Evolutionary conservation across 768 basidiomycete species (phyloP), one percentile per base, ranked within the genome.

Genomic region (Rhodotorula kratochvilovae): DNA sequence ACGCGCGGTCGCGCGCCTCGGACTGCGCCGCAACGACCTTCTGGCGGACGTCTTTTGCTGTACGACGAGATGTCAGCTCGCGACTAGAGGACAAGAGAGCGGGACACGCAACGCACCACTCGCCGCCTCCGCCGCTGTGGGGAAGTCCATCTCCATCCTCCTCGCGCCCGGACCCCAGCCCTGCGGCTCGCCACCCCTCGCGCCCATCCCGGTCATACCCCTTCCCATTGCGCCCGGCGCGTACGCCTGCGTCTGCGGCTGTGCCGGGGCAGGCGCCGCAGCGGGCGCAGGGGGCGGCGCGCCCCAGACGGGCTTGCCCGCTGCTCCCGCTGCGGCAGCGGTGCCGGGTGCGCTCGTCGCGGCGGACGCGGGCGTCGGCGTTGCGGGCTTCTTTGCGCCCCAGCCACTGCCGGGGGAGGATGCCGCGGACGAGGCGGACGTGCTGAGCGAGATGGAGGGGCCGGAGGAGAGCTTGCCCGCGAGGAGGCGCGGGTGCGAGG

Each of bases 61-160:
- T 61, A n/a, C 29, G 29, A 17, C 57, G 61, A 15, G 76, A 76
- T 76, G 75, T 51, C 56, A 57, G 55, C 7, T 10, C 13, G 13
- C 29, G 55, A 3, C 3, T 39, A 13, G 13, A 6, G 39, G 29
- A 51, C 3, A 45, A 27, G 51, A 53, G 2, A 53, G n/a, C 10
- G 12, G 5, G 51, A 53, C 12, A n/a, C 13, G 51, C 10, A 27
- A 42, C 53, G 43, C 75, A 89, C 91, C 89, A 82, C 89, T 88
- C 13, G 91, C 91, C 55, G 92, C 92, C 82, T 99, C 96, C 48
- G 91, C 92, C 57, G 95, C 93, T 11, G 96, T 99, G 13, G 96
- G 96, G 79, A 99, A 99, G 73, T 98, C 94, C 67, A 82, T 65
- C 36, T 63, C 66, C 45, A 69, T 53, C 46, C n/a, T 54, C 54